These are phyloP conservation scores for Metschnikowia koreensis DNA, from an alignment of 805 yeast genomes.

Conservation along the genomic window DNA sequence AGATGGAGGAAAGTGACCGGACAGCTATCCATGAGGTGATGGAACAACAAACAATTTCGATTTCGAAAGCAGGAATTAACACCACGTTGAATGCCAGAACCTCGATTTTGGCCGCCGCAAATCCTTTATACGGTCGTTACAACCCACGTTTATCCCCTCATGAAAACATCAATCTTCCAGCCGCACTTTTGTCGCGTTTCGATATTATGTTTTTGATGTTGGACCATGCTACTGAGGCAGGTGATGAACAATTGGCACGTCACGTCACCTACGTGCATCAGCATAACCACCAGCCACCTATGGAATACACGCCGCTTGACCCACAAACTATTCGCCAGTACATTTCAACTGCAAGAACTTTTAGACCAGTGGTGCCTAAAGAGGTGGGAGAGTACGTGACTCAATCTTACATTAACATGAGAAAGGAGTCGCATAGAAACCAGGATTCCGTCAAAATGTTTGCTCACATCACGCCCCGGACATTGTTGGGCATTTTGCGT, in stretches of 20 bases:
- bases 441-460: slow-evolving; percentile 76
- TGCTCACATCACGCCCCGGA: slow-evolving; percentile 93
- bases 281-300: slow-evolving; percentile 82
- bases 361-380: slow-evolving; percentile 79
- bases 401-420: slow-evolving; percentile 80
- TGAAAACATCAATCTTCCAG: slow-evolving; percentile 94
- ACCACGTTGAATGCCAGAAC: slow-evolving; percentile 95
- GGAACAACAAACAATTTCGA: slow-evolving; percentile 98
- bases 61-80: slow-evolving; percentile 96
- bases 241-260: slow-evolving; percentile 81
- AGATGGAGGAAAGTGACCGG: slow-evolving; percentile 95
- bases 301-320: slow-evolving; percentile 72
- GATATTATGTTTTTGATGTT: slow-evolving; percentile 84
- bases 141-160: slow-evolving; percentile 87
- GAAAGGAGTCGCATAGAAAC: slow-evolving; percentile 84
- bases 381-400: slow-evolving; percentile 86
- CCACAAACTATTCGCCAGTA: slow-evolving; percentile 78
- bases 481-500: slow-evolving; percentile 85
- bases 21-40: slow-evolving; percentile 98
- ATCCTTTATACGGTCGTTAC: slow-evolving; percentile 93
- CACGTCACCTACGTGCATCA: slow-evolving; percentile 97
- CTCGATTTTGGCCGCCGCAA: slow-evolving; percentile 97
- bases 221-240: slow-evolving; percentile 77
- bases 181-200: slow-evolving; percentile 92
- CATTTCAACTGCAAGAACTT: slow-evolving; percentile 79